A percentile compares a stretch with the other conserved stretches of the same genome.
Conservation (phyloP, 108 stramenopile species). For the Licmophora abbreviata region DNA sequence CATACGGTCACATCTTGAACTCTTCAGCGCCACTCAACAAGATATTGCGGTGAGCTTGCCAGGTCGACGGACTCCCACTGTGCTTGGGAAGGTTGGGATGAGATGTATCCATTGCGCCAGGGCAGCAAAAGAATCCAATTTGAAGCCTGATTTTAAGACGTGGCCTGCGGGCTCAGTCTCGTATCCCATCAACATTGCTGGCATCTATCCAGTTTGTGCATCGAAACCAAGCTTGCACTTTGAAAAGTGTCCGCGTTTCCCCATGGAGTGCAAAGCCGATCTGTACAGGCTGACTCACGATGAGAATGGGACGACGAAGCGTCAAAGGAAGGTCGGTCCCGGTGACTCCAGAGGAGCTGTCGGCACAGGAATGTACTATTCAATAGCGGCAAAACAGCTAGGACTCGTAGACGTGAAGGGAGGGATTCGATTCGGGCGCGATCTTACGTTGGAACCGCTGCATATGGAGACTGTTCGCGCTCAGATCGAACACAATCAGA, state of each 20-base stretch:
- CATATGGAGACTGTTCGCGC: slow-evolving; percentile 22
- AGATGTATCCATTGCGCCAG: slow-evolving; percentile 53
- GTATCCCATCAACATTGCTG: slow-evolving; percentile 28
- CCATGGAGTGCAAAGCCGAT: slow-evolving; percentile 7
- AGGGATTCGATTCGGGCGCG: slow-evolving; percentile 38
- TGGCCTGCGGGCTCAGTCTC: slow-evolving; percentile 38
- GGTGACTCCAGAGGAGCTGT: background rate
- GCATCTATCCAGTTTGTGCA: slow-evolving; percentile 23
- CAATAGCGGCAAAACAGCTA: slow-evolving; percentile 28
- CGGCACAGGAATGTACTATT: slow-evolving; percentile 28
- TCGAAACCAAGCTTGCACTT: slow-evolving; percentile 49
- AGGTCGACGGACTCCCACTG: slow-evolving; percentile 22
- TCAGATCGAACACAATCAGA: slow-evolving; percentile 17
- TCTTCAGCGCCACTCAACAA: slow-evolving; percentile 37
- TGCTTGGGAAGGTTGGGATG: slow-evolving; percentile 41
- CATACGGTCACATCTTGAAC: slow-evolving; percentile 32
- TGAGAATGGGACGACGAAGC: slow-evolving; percentile 4
- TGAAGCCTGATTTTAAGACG: background rate
- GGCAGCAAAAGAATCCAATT: slow-evolving; percentile 1
- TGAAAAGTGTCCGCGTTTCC: slow-evolving; percentile 39
- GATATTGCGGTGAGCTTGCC: slow-evolving; percentile 2
- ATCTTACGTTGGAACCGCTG: slow-evolving; percentile 29
- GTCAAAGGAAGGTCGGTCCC: background rate
- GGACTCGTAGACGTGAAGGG: slow-evolving; percentile 26
- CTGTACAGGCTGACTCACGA: slow-evolving; percentile 16